Conservation (phyloP, 2,329 filamentous ascomycete species). For the Paradendryphiella salina region DNA sequence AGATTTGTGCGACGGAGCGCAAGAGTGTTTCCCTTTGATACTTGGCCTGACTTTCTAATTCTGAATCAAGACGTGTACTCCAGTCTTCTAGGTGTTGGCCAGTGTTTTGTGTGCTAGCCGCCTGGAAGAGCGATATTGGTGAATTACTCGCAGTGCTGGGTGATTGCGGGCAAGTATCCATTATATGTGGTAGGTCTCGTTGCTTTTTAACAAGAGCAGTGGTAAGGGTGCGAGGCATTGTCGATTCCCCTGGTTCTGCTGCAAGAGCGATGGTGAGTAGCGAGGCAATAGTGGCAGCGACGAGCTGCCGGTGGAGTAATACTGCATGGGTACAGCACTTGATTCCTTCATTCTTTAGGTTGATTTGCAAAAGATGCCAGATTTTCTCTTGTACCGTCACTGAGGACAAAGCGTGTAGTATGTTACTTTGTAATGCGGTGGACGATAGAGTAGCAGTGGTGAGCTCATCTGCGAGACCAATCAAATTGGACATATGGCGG, state of each 20-base stretch:
- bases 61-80: conserved; percentile 52
- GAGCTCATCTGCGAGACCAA: conserved; percentile 25
- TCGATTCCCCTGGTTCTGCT: conserved; percentile 18
- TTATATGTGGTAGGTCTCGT: conserved; percentile 17
- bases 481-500: conserved; percentile 12
- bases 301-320: conserved; percentile 20
- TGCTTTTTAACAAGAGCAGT: conserved; percentile 37
- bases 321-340: conserved; percentile 22
- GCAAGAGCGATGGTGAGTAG: conserved; percentile 33
- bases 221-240: conserved; percentile 23
- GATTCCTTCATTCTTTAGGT: neutral
- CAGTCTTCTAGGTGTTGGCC: conserved; percentile 51
- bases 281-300: conserved; percentile 33
- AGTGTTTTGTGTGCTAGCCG: conserved; percentile 46
- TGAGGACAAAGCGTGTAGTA: conserved; percentile 35
- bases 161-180: conserved; percentile 25
- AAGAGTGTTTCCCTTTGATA: conserved; percentile 54
- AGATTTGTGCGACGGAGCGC: conserved; percentile 56
- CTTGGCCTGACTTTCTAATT: conserved; percentile 46
- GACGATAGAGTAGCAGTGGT: conserved; percentile 15
- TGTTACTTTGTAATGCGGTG: conserved; percentile 19
- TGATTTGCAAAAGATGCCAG: conserved; percentile 20
- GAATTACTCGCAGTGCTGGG: neutral
- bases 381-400: conserved; percentile 28
- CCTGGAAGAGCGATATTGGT: conserved; percentile 42